Conservation (phyloP, 129 eudicot genomes). For the Ambrosia artemisiifolia region DNA sequence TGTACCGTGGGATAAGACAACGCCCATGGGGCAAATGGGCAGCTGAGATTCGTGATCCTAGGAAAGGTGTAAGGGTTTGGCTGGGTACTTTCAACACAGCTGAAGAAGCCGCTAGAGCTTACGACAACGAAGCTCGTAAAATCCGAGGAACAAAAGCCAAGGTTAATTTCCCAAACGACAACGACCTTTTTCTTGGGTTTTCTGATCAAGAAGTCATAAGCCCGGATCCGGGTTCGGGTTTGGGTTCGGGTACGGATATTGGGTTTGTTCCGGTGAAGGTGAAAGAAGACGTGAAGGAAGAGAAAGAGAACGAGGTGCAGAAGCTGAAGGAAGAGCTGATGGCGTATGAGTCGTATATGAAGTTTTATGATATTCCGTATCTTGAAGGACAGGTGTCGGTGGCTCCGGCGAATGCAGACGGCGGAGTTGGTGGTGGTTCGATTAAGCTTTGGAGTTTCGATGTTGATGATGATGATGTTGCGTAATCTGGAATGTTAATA, state of each 20-base stretch:
- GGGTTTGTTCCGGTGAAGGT: slow-evolving; percentile 1
- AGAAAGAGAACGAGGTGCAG: slow-evolving; percentile 47
- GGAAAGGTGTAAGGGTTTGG: slow-evolving; percentile 97
- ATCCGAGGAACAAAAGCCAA: slow-evolving; percentile 91
- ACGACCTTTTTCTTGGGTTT: background rate
- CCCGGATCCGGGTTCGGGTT: background rate
- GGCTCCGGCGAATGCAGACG: slow-evolving; percentile 39
- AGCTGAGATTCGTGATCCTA: slow-evolving; percentile 92
- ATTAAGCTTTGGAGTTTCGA: slow-evolving; percentile 82
- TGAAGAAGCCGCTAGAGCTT: slow-evolving; percentile 94
- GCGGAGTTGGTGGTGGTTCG: slow-evolving; percentile 40
- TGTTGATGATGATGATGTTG: slow-evolving; percentile 27
- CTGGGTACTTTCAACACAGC: slow-evolving; percentile 89
- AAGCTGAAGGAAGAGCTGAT: slow-evolving; percentile 73
- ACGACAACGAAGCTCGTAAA: slow-evolving; percentile 80
- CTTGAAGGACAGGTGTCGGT: slow-evolving; percentile 53
- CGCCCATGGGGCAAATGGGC: slow-evolving; percentile 99
- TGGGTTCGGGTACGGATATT: background rate
- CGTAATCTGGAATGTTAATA: no score
- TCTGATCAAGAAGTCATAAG: background rate
- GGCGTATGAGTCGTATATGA: slow-evolving; percentile 82
- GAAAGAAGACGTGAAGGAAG: slow-evolving; percentile 7
- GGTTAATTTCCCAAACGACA: slow-evolving; percentile 76
- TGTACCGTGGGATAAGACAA: slow-evolving; percentile 90
- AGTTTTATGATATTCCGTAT: slow-evolving; percentile 83